Conservation (phyloP, 2,329 filamentous ascomycete genomes). For the Clarireedia paspali region DNA sequence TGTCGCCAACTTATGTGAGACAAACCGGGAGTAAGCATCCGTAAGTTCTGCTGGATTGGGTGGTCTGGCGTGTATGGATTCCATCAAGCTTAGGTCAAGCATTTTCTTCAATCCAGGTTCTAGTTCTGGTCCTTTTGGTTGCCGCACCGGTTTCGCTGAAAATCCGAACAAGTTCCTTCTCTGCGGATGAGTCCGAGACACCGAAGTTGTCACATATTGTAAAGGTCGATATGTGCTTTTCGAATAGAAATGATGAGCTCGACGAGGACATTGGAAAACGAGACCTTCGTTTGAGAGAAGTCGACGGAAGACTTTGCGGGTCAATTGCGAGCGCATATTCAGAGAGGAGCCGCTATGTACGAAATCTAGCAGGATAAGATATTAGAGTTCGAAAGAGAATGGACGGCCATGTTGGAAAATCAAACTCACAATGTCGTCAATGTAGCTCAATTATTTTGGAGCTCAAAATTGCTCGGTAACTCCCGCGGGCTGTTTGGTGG, state of each 20-base stretch:
- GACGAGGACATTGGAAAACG: constrained; percentile 27
- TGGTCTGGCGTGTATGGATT: constrained; percentile 55
- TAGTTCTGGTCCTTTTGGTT: constrained; percentile 52
- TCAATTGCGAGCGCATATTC: constrained; percentile 51
- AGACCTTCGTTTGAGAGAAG: constrained; percentile 43
- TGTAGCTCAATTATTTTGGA: not conserved
- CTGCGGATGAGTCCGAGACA: constrained; percentile 30
- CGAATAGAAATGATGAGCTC: constrained; percentile 7
- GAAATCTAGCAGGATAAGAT: not conserved
- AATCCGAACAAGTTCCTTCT: constrained; percentile 56
- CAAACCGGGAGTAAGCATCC: constrained; percentile 57
- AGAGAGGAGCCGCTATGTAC: constrained; percentile 13
- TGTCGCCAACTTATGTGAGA: constrained; percentile 45
- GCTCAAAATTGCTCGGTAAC: constrained; percentile 9
- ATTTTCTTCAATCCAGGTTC: constrained; percentile 67
- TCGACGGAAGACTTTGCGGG: constrained; percentile 50
- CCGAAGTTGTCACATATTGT: not conserved
- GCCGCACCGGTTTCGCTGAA: constrained; percentile 50
- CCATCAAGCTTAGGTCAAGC: constrained; percentile 57
- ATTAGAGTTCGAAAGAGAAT: not conserved
- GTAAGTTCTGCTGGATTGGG: constrained; percentile 57
- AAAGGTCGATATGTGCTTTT: too few species aligned
- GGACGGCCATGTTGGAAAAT: too few species aligned
- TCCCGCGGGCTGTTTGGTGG: not conserved
- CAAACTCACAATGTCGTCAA: not conserved